Conservation (phyloP, 371 early-diverging fungal genomes). For the Rhizopus arrhizus region DNA sequence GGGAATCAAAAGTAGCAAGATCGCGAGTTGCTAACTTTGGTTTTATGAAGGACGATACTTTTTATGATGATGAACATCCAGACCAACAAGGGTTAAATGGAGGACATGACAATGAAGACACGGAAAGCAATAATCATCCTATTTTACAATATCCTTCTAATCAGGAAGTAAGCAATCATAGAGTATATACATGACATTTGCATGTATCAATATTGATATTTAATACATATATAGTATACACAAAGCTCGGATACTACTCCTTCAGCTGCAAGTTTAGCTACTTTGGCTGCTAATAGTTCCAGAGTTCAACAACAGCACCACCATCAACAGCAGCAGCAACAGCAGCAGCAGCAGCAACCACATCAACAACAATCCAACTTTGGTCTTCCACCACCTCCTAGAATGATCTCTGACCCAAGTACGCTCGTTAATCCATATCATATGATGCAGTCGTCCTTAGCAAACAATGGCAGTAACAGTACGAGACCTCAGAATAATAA, state of each 20-base stretch:
- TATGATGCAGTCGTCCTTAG: slow-evolving; percentile 18
- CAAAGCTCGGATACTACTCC: slow-evolving; percentile 11
- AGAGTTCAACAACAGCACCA: background rate
- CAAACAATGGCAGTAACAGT: background rate
- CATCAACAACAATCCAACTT: slow-evolving; percentile 4
- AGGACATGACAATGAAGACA: background rate
- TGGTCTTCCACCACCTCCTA: slow-evolving; percentile 11
- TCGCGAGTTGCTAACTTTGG: slow-evolving; percentile 79
- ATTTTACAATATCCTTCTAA: slow-evolving; percentile 9
- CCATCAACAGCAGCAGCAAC: slow-evolving; percentile 11
- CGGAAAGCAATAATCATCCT: background rate
- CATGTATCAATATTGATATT: background rate
- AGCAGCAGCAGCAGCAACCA: slow-evolving; percentile 9
- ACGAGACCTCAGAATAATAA: background rate
- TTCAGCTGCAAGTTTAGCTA: slow-evolving; percentile 27
- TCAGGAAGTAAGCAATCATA: slow-evolving; percentile 1
- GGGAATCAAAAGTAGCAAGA: slow-evolving; percentile 83
- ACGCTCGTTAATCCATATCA: slow-evolving; percentile 22
- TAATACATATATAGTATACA: background rate
- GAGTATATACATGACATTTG: background rate
- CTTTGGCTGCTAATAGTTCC: slow-evolving; percentile 12
- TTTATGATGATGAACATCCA: slow-evolving; percentile 39
- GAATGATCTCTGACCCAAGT: slow-evolving; percentile 25
- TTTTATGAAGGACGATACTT: slow-evolving; percentile 50
- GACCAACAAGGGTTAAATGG: background rate